Evolutionary conservation across 805 yeast species (phyloP).

Genomic region (Tetrapisispora nanseiensis): DNA sequence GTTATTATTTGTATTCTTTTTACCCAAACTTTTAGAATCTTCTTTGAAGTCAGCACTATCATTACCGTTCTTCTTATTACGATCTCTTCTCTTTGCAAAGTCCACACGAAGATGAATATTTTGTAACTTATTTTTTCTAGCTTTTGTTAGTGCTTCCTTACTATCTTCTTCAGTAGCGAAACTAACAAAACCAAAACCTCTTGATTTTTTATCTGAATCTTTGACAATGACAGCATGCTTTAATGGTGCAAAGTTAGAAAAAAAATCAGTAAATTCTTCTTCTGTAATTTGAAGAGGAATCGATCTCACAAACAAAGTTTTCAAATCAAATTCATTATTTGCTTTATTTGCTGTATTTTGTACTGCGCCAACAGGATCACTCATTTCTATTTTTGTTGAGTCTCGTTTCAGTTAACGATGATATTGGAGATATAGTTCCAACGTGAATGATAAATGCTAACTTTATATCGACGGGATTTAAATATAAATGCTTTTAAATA

Average conservation of each 20-base stretch:
- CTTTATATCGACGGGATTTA: too few species aligned
- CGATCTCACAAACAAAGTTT: slow-evolving; percentile 76
- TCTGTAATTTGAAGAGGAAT: slow-evolving; percentile 73
- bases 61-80: slow-evolving; percentile 34
- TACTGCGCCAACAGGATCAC: not conserved
- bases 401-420: too few species aligned
- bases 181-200: slow-evolving; percentile 94
- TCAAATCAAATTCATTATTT: slow-evolving; percentile 30
- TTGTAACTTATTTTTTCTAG: slow-evolving; percentile 58
- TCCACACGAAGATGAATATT: slow-evolving; percentile 66
- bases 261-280: slow-evolving; percentile 72
- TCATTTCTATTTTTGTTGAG: not conserved
- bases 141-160: slow-evolving; percentile 53
- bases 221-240: slow-evolving; percentile 89
- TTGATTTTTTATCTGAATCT: slow-evolving; percentile 64
- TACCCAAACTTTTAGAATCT: slow-evolving; percentile 5
- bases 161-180: slow-evolving; percentile 83
- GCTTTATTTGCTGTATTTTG: not conserved
- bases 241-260: slow-evolving; percentile 88
- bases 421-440: too few species aligned
- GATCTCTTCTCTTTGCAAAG: slow-evolving; percentile 85
- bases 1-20: slow-evolving; percentile 4
- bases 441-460: too few species aligned
- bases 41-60: slow-evolving; percentile 6
- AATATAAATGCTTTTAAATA: not conserved